A percentile compares a stretch with the other conserved stretches of the same genome.
phyloP scores from a whole-genome alignment of 2,329 filamentous ascomycete species.

The Penicillium sp. region DNA sequence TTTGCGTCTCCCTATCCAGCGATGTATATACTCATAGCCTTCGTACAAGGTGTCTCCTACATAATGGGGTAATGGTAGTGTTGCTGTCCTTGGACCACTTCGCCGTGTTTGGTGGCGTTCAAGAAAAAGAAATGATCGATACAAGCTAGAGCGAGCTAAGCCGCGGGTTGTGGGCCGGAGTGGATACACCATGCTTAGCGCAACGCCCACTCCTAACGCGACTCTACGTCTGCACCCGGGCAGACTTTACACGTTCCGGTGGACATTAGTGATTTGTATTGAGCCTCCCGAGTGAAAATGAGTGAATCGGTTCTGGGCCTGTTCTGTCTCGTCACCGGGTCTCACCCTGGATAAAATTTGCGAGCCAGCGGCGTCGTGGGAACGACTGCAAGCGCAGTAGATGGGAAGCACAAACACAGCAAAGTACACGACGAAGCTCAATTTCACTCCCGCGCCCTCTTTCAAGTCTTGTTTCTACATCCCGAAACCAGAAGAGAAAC shows the following conservation, averaged over 20 bases:
- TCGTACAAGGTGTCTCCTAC: not conserved
- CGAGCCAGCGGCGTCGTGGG: slow-evolving; percentile 7
- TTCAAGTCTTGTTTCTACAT: slow-evolving; percentile 29
- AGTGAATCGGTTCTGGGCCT: slow-evolving; percentile 12
- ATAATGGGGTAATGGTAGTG: no score
- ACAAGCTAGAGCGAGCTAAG: not conserved
- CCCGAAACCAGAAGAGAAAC: slow-evolving; percentile 15
- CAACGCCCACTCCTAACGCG: slow-evolving; percentile 7
- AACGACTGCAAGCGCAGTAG: slow-evolving; percentile 1
- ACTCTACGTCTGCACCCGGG: not conserved
- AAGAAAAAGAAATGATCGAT: not conserved
- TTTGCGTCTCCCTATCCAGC: not conserved
- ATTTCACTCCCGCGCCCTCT: slow-evolving; percentile 23
- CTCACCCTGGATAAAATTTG: slow-evolving; percentile 9
- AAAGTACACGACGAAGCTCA: slow-evolving; percentile 14
- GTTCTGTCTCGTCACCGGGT: not conserved
- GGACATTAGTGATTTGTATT: slow-evolving; percentile 1
- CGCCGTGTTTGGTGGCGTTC: no score
- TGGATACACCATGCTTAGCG: slow-evolving; percentile 13
- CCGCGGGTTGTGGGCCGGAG: slow-evolving; percentile 17
- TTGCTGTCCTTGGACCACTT: no score
- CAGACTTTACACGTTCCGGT: not conserved
- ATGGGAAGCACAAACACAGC: slow-evolving; percentile 10
- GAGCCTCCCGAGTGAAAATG: no score
- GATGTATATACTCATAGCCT: slow-evolving; percentile 8